These are phyloP conservation scores for Tricholoma hemisulphureum DNA, from an alignment of 768 basidiomycete species.

Conservation along the genomic window DNA sequence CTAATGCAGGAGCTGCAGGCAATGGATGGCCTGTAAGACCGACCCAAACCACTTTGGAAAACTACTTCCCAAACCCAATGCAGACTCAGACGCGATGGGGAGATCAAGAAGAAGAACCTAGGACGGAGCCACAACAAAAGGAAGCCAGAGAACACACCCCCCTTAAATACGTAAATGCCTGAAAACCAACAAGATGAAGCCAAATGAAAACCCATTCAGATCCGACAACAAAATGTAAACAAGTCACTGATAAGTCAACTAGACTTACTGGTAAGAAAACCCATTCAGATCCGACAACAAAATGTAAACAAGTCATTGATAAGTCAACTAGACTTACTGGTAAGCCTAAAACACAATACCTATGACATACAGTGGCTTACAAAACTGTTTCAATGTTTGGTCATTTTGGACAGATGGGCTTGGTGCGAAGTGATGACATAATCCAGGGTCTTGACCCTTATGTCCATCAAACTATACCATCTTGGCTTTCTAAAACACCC, in stretches of 20 bases:
- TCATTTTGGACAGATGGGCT: too few relatives aligned
- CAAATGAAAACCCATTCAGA: background rate
- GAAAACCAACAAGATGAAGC: background rate
- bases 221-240: constrained; percentile 1
- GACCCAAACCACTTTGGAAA: background rate
- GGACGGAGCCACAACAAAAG: background rate
- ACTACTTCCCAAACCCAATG: background rate
- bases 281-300: background rate
- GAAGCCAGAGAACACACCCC: background rate
- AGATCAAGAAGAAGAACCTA: background rate
- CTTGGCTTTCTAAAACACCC: too few relatives aligned
- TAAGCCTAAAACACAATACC: background rate
- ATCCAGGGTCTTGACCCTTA: too few relatives aligned
- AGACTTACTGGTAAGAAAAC: background rate
- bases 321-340: background rate
- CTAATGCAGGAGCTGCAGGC: background rate
- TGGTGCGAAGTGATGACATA: too few relatives aligned
- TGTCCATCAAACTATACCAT: too few relatives aligned
- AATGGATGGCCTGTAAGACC: too few relatives aligned
- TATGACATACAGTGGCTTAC: too few relatives aligned
- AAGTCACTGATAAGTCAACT: too few relatives aligned
- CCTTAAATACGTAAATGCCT: background rate
- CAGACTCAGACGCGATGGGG: background rate
- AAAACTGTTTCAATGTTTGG: too few relatives aligned
- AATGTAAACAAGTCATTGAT: too few relatives aligned